Evolutionary conservation across 1,139 yeast species (phyloP).

Genomic region (Meyerozyma carpophila): DNA sequence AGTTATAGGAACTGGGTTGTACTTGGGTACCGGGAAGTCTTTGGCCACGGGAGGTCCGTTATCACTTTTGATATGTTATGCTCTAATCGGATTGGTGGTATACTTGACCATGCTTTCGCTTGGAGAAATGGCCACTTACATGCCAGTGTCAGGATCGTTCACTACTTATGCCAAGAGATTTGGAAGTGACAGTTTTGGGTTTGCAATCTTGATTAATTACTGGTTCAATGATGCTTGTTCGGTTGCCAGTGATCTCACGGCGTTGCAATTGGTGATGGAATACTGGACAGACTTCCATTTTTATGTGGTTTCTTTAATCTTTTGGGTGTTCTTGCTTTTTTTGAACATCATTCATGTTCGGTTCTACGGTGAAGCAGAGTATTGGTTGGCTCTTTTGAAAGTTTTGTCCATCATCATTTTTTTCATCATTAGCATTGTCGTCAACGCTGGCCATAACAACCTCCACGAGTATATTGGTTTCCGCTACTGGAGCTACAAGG

Average conservation of each 20-base stretch:
- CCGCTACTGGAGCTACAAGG: conserved; percentile 32
- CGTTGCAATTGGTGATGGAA: conserved; percentile 50
- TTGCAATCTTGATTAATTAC: conserved; percentile 57
- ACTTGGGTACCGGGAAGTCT: conserved; percentile 59
- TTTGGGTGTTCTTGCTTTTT: conserved; percentile 50
- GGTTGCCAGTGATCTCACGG: conserved; percentile 58
- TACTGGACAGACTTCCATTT: conserved; percentile 62
- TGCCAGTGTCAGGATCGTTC: conserved; percentile 62
- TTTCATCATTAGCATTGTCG: conserved; percentile 33
- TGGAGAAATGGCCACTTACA: conserved; percentile 62
- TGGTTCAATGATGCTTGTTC: conserved; percentile 64
- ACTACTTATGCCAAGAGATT: conserved; percentile 55
- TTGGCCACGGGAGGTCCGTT: conserved; percentile 62
- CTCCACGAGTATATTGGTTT: conserved; percentile 34
- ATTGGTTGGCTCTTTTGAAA: conserved; percentile 33
- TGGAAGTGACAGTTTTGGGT: conserved; percentile 58
- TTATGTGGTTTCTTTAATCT: conserved; percentile 52
- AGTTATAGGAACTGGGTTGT: conserved; percentile 64
- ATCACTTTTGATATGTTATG: conserved; percentile 52
- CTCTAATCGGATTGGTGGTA: conserved; percentile 54
- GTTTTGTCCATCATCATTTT: conserved; percentile 35
- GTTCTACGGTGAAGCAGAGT: conserved; percentile 41
- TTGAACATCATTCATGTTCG: conserved; percentile 52
- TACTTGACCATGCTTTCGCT: conserved; percentile 54
- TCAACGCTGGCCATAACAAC: conserved; percentile 32